These are phyloP conservation scores for Yarrowia divulgata DNA, from an alignment of 805 yeast species.

Conservation along the genomic window DNA sequence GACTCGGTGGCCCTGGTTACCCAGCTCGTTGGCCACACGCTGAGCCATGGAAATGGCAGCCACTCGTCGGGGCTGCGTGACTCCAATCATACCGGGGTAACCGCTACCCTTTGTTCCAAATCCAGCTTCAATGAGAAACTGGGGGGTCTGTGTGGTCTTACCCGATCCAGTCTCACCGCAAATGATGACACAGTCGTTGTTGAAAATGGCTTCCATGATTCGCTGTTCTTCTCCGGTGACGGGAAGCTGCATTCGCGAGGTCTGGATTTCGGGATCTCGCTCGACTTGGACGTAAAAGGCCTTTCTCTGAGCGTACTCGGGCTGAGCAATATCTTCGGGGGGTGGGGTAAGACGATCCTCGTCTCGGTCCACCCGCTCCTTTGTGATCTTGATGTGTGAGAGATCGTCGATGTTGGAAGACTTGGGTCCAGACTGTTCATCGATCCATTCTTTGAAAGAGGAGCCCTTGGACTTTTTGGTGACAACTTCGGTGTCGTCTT, in stretches of 20 bases:
- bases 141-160: slow-evolving; percentile 98
- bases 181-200: slow-evolving; percentile 85
- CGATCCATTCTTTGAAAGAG: slow-evolving; percentile 90
- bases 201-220: slow-evolving; percentile 94
- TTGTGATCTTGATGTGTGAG: slow-evolving; percentile 59
- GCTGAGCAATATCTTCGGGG: slow-evolving; percentile 65
- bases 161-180: slow-evolving; percentile 99
- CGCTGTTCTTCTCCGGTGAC: slow-evolving; percentile 89
- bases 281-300: slow-evolving; percentile 72
- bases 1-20: slow-evolving; percentile 72
- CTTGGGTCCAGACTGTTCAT: slow-evolving; percentile 66
- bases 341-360: slow-evolving; percentile 79
- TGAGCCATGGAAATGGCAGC: slow-evolving; percentile 86
- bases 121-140: slow-evolving; percentile 91
- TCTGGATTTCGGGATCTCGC: slow-evolving; percentile 71
- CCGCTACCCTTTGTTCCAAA: slow-evolving; percentile 69
- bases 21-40: slow-evolving; percentile 83
- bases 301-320: slow-evolving; percentile 61
- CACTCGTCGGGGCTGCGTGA: slow-evolving; percentile 91
- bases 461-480: slow-evolving; percentile 55
- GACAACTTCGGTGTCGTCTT: slow-evolving; percentile 39
- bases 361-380: slow-evolving; percentile 63
- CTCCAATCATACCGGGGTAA: slow-evolving; percentile 92
- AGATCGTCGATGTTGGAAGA: slow-evolving; percentile 63
- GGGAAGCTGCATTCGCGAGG: slow-evolving; percentile 75